Conservation (phyloP, 2,329 filamentous ascomycete genomes). For the Xylaria hypoxylon region DNA sequence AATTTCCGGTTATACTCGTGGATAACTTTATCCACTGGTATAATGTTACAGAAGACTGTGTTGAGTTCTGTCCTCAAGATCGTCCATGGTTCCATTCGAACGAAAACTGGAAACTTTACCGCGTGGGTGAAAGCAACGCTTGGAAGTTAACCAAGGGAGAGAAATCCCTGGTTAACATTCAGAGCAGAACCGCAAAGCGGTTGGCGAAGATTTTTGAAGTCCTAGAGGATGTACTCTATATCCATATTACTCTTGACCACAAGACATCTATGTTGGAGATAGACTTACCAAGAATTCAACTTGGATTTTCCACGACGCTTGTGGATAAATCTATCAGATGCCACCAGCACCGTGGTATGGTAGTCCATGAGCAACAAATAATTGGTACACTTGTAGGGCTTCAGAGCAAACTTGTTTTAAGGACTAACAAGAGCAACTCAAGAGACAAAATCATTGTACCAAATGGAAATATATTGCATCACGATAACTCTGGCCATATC, state of each 20-base stretch:
- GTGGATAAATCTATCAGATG: conserved; percentile 54
- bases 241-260: conserved; percentile 50
- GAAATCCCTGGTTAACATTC: conserved; percentile 50
- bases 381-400: conserved; percentile 64
- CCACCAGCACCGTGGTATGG: conserved; percentile 63
- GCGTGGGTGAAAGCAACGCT: neutral
- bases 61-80: conserved; percentile 52
- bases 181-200: conserved; percentile 50
- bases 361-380: conserved; percentile 59
- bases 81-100: conserved; percentile 46
- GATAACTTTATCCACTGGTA: conserved; percentile 62
- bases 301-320: conserved; percentile 58
- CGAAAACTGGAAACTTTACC: conserved; percentile 44
- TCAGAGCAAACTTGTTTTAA: conserved; percentile 61
- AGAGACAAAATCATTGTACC: conserved; percentile 39
- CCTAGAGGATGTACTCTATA: conserved; percentile 52
- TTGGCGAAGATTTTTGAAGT: conserved; percentile 52
- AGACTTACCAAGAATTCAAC: conserved; percentile 59
- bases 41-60: conserved; percentile 40
- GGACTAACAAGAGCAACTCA: conserved; percentile 34
- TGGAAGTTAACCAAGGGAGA: conserved; percentile 45
- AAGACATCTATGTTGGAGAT: conserved; percentile 22
- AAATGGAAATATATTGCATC: conserved; percentile 32
- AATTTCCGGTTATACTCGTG: conserved; percentile 54
- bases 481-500: conserved; percentile 7